Evolutionary conservation across 2,329 filamentous ascomycete species (phyloP), one percentile per base, ranked within the genome.

Genomic region (Hortaea werneckii): DNA sequence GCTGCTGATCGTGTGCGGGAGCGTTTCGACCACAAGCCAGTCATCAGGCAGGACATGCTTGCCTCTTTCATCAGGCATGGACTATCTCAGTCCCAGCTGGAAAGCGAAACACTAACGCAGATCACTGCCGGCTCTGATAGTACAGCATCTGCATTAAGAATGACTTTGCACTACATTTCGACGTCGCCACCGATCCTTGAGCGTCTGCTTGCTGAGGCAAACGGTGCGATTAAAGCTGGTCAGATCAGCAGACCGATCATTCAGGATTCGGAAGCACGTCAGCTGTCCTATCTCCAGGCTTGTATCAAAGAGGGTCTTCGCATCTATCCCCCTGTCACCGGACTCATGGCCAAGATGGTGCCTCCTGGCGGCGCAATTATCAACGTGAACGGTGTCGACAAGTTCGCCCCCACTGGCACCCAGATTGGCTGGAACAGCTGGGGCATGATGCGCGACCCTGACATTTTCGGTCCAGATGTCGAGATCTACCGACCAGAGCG

Each of bases 61-160:
- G 69, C 67, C 3, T 70, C 72, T 0, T 77, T 77, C 53, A 67
- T 76, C 44, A 63, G 64, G 8, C 67, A 71, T 48, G 68, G 67
- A 54, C 55, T 75, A 1, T 59, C 62, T 41, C 54, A 67, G 59
- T 50, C 63, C 11, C 58, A 72, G 53, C 65, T 60, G 47, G 72
- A 62, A 57, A 68, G 60, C 50, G 71, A 74, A 50, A 67, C 64
- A 0, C 50, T 71, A 4, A 62, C 69, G 9, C 68, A 72, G 47
- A 71, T 74, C 37, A 64, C 77, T 5, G 77, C 76, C 4, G 78
- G 77, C 4, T 75, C 75, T 0, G 77, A 80, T 49, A 79, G 75
- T 1, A 77, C 76, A 0, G 75, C 78, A 0, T 76, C 74, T 0
- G 70, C 70, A 1, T 69, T 81, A 7, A 71, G 77, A 2, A 65